A percentile compares a stretch with the other conserved stretches of the same genome.
Evolutionary conservation across 352 stramenopile genomes (phyloP).

Genomic region (Phytophthora idaei): DNA sequence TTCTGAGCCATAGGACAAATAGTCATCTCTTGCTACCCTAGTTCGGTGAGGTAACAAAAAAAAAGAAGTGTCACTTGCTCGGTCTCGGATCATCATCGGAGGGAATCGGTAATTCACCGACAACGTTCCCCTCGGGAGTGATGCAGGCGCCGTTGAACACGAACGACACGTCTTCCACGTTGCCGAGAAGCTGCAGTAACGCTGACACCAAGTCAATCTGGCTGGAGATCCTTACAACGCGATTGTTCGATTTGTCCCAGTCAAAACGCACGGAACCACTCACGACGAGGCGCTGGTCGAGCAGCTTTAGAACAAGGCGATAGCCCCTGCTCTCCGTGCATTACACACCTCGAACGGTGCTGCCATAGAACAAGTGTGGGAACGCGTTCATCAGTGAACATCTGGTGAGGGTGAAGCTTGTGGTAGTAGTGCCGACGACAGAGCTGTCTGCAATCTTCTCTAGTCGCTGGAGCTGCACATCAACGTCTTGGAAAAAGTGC

Average conservation of each 20-base stretch:
- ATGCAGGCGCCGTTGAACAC: neutral
- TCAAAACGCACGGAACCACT: constrained; percentile 4
- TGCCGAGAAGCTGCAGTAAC: constrained; percentile 1
- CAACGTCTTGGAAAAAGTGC: neutral
- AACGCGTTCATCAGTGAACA: neutral
- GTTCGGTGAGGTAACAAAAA: too few species aligned
- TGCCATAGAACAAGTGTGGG: constrained; percentile 1
- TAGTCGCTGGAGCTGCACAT: neutral
- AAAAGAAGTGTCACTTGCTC: too few species aligned
- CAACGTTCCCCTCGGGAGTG: neutral
- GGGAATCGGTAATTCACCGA: neutral
- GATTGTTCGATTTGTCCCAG: neutral
- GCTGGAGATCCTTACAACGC: neutral
- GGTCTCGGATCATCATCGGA: too few species aligned
- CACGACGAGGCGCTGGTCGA: neutral
- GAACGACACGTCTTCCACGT: neutral
- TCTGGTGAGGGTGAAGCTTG: neutral
- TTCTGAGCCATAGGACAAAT: too few species aligned
- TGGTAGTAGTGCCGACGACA: constrained; percentile 1
- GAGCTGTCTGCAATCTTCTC: neutral
- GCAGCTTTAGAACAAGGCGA: neutral
- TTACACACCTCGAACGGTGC: neutral
- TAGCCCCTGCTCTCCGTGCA: neutral
- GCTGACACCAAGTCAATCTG: neutral
- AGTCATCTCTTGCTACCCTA: too few species aligned